A percentile compares a stretch with the other conserved stretches of the same genome.
These are phyloP conservation scores for Eucalyptus cladocalyx DNA, from an alignment of 345 rosid species.

Conservation along the genomic window DNA sequence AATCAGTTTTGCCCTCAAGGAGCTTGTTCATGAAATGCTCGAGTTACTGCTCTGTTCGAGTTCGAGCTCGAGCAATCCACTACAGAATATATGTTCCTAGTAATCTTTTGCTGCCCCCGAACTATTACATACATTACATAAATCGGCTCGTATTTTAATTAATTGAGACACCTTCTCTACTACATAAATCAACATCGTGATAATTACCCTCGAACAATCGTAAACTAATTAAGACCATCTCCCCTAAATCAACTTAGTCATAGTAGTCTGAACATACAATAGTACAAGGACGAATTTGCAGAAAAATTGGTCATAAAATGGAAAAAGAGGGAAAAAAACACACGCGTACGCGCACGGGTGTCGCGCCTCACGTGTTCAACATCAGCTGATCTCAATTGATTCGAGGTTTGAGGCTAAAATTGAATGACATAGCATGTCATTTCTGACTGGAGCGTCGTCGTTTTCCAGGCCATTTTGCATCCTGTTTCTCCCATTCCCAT, in stretches of 20 bases:
- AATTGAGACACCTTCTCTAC: neutral
- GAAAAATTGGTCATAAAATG: neutral
- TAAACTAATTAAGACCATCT: neutral
- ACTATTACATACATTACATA: neutral
- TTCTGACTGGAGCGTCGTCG: neutral
- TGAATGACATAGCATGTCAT: neutral
- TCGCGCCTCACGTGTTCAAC: neutral
- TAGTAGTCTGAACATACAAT: neutral
- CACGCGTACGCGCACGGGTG: neutral
- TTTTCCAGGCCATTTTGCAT: neutral
- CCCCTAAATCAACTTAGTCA: neutral
- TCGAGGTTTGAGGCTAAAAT: neutral
- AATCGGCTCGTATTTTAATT: neutral
- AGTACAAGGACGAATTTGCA: neutral
- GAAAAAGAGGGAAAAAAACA: neutral
- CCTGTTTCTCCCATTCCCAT: neutral
- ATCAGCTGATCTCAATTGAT: neutral
- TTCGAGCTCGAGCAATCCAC: neutral
- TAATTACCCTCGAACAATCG: neutral
- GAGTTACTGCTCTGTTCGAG: neutral
- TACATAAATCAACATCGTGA: neutral
- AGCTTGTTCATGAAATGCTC: neutral
- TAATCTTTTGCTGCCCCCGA: neutral
- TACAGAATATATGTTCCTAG: neutral
- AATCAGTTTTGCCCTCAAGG: neutral